Conservation (phyloP, 2,329 filamentous ascomycete genomes). For the Aureobasidium sp. region DNA sequence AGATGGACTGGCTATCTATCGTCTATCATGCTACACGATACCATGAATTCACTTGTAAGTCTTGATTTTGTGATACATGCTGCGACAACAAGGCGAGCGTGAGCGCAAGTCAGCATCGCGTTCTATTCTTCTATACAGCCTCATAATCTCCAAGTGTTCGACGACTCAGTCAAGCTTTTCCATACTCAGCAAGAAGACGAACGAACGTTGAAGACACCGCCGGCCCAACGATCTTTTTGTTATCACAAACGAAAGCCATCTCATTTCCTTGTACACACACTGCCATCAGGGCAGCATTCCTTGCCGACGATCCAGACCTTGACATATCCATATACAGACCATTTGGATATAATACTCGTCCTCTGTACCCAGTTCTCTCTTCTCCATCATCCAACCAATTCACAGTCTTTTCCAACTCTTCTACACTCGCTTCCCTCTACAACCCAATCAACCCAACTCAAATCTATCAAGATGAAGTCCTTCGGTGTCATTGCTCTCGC, state of each 20-base stretch:
- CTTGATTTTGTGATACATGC: too few species aligned
- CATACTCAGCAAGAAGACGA: neutral
- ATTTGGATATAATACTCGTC: conserved; percentile 1
- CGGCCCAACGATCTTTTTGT: neutral
- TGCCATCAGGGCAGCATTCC: neutral
- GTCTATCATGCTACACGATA: conserved; percentile 1
- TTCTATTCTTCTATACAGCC: neutral
- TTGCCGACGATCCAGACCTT: neutral
- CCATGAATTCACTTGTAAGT: neutral
- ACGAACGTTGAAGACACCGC: neutral
- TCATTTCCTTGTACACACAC: conserved; percentile 2
- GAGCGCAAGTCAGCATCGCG: neutral
- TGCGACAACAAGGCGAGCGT: neutral
- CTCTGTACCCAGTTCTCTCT: neutral
- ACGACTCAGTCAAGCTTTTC: conserved; percentile 7
- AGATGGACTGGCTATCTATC: neutral
- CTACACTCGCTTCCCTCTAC: conserved; percentile 7
- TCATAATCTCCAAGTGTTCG: neutral
- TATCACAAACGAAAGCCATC: neutral
- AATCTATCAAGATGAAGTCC: conserved; percentile 12
- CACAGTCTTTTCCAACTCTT: conserved; percentile 1
- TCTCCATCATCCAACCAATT: conserved; percentile 5
- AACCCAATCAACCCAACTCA: neutral
- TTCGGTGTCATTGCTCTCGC: conserved; percentile 4
- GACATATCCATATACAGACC: neutral